phyloP scores from a whole-genome alignment of 2,329 filamentous ascomycete genomes.

The Cyphellophora europaea region DNA sequence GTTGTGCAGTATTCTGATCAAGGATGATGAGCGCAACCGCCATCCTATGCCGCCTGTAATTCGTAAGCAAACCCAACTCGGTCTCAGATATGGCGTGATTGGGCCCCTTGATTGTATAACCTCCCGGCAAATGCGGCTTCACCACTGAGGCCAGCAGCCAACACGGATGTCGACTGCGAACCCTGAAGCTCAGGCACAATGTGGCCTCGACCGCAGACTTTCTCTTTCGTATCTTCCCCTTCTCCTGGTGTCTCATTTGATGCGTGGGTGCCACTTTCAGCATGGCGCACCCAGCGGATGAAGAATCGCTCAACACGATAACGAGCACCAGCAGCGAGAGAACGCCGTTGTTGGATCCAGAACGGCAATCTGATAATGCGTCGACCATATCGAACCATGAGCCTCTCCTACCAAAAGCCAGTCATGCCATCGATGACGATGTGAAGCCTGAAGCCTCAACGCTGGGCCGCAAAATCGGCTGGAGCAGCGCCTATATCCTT shows the following conservation, averaged over 20 bases:
- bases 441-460: constrained; percentile 51
- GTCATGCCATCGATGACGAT: constrained; percentile 57
- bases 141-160: background rate
- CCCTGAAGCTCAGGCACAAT: background rate
- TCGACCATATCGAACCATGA: background rate
- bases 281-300: background rate
- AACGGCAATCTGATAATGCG: too few relatives aligned
- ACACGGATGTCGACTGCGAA: background rate
- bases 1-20: too few relatives aligned
- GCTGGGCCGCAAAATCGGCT: constrained; percentile 50
- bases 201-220: too few relatives aligned
- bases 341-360: background rate
- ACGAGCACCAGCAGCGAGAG: background rate
- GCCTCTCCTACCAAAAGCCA: constrained; percentile 32
- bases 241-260: too few relatives aligned
- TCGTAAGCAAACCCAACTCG: too few relatives aligned
- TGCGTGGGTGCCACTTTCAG: too few relatives aligned
- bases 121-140: background rate
- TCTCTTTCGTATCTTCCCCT: too few relatives aligned
- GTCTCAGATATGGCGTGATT: background rate
- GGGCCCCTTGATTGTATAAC: background rate
- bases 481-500: constrained; percentile 56
- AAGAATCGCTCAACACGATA: background rate
- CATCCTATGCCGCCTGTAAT: too few relatives aligned
- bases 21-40: too few relatives aligned